These are phyloP conservation scores for Jatropha curcas DNA, from an alignment of 345 rosid species.

Conservation along the genomic window DNA sequence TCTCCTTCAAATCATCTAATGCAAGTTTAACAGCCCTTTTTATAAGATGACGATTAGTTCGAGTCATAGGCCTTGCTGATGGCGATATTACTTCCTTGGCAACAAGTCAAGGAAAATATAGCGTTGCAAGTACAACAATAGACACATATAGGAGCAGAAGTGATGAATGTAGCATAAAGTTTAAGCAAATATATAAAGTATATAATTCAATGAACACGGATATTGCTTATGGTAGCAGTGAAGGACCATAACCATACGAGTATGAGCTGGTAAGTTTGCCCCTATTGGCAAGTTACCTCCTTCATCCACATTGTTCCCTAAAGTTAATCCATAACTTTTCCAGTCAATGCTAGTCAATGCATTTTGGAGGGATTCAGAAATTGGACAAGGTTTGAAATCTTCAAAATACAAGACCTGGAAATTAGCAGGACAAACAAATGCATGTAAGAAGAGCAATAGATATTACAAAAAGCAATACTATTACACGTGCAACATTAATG, in stretches of 20 bases:
- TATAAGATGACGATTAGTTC: constrained; percentile 45
- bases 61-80: constrained; percentile 42
- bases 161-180: neutral
- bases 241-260: constrained; percentile 54
- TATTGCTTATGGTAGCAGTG: constrained; percentile 71
- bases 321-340: constrained; percentile 78
- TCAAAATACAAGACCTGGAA: constrained; percentile 73
- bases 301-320: constrained; percentile 46
- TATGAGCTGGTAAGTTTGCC: constrained; percentile 63
- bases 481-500: neutral
- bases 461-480: neutral
- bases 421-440: constrained; percentile 17
- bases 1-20: constrained; percentile 78
- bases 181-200: constrained; percentile 8
- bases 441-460: neutral
- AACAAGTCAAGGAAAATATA: constrained; percentile 44
- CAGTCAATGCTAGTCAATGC: constrained; percentile 72
- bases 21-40: constrained; percentile 68
- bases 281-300: constrained; percentile 55
- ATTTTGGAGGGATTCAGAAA: constrained; percentile 46
- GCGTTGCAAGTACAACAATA: neutral
- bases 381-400: constrained; percentile 60
- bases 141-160: neutral
- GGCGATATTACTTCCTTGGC: constrained; percentile 33
- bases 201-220: constrained; percentile 30